Base-by-base conservation (phyloP, 352 stramenopile genomes). In the Hyaloperonospora arabidopsidis region DNA sequence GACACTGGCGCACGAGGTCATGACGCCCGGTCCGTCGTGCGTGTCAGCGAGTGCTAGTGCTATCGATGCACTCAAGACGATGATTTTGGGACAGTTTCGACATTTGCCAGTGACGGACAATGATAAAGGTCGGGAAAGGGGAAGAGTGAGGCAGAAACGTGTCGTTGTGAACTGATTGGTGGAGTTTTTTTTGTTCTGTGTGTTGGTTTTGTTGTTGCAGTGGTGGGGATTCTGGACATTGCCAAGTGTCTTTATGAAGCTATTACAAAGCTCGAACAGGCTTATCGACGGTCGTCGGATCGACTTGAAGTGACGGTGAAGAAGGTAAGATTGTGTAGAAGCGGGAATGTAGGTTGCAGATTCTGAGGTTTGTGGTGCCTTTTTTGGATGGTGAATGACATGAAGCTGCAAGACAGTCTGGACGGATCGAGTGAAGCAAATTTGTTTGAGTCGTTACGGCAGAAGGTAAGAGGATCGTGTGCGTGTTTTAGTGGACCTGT, bases 201-300 rank as follows among this genome's bases (percentile, higher is more conserved):
- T 32, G 25, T 10, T 32, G 25, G 25, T 32, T 4, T 4, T 32
- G 25, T 23, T 54, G 49, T 35, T 34, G 56, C 59, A 79, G 92
- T 98, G 17, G 90, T 97, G 19, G 96, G 96, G 1, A 86, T 98
- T 62, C 64, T 99, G 45, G 95, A 98, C 69, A 98, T 99, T 63
- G 94, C 95, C 13, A 98, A 98, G 70, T 99, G 96, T 65, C 62
- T 99, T 32, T 98, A 98, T 65, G 96, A 98, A 74, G 95, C 95
- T 1, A 98, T 98, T 46, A 78, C 76, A 29, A 97, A 97, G 61
- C 89, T 99, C 25, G 96, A 98, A 61, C 86, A 87, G 46, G 79
- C 80, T 5, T 93, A 92, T 46, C 79, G 84, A 32, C 67, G 70
- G n/a, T 87, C 84, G 12, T 87, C 79, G 0, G 72, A 85, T 28